Evolutionary conservation across 805 yeast genomes (phyloP).

Genomic region (Lachancea mirantina): DNA sequence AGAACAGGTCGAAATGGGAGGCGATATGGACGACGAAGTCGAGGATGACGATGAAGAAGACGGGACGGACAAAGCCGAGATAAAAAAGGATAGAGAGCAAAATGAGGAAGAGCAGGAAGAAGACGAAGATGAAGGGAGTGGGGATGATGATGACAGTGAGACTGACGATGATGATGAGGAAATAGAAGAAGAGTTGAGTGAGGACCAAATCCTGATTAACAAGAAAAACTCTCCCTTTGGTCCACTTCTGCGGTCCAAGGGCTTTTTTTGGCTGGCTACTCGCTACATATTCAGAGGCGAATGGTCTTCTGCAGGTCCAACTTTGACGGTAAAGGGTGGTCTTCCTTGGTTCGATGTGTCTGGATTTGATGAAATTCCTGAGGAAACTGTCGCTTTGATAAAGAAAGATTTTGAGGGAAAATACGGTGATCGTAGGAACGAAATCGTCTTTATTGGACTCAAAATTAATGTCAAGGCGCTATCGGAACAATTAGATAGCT

Average conservation of each 20-base stretch:
- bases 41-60: conserved; percentile 36
- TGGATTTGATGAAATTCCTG: conserved; percentile 31
- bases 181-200: conserved; percentile 28
- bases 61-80: conserved; percentile 22
- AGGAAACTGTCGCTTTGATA: conserved; percentile 28
- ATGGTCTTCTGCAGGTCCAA: conserved; percentile 40
- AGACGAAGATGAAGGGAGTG: conserved; percentile 30
- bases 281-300: conserved; percentile 37
- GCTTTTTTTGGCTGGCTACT: conserved; percentile 41
- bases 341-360: conserved; percentile 38
- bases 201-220: conserved; percentile 29
- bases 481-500: conserved; percentile 30
- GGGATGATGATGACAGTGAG: conserved; percentile 28
- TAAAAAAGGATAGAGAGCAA: conserved; percentile 30
- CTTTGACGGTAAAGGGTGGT: conserved; percentile 37
- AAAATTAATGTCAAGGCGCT: conserved; percentile 28
- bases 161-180: conserved; percentile 27
- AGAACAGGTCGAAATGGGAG: conserved; percentile 41
- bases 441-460: conserved; percentile 40
- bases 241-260: conserved; percentile 36
- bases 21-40: conserved; percentile 41
- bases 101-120: conserved; percentile 21
- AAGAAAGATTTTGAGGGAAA: conserved; percentile 34
- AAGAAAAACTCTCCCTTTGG: conserved; percentile 34
- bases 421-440: conserved; percentile 40